Conservation (phyloP, 139 green algal species). For the Asterochloris erici region DNA sequence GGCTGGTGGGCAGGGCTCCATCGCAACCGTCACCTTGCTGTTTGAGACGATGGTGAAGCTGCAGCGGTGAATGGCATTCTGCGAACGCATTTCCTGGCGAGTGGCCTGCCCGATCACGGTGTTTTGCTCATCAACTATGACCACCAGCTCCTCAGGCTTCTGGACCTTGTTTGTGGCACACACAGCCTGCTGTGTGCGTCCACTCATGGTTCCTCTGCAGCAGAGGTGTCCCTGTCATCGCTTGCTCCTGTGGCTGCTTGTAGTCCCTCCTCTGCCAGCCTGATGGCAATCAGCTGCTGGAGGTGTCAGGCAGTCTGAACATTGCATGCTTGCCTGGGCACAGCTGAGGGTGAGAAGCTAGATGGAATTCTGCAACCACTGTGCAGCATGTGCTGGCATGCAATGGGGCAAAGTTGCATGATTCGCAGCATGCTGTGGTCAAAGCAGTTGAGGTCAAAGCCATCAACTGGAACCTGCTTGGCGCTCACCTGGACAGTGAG, state of each 20-base stretch:
- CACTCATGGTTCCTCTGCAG: neutral
- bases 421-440: too few species aligned
- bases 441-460: neutral
- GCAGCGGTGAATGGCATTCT: conserved; percentile 20
- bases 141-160: conserved; percentile 6
- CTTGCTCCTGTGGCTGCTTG: neutral
- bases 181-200: neutral
- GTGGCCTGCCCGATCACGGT: conserved; percentile 1
- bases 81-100: conserved; percentile 8
- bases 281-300: neutral
- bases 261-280: neutral
- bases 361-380: too few species aligned
- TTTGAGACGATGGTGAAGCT: conserved; percentile 20
- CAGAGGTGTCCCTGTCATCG: neutral
- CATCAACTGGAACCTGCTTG: neutral
- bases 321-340: neutral
- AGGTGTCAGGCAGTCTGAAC: neutral
- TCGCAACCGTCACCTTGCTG: neutral
- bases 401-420: too few species aligned
- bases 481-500: neutral
- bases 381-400: too few species aligned
- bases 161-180: conserved; percentile 15
- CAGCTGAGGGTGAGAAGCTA: too few species aligned
- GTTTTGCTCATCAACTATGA: conserved; percentile 18
- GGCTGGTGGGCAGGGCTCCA: too few species aligned